Conservation (phyloP, 768 basidiomycete genomes). For the Lepiota venenata region DNA sequence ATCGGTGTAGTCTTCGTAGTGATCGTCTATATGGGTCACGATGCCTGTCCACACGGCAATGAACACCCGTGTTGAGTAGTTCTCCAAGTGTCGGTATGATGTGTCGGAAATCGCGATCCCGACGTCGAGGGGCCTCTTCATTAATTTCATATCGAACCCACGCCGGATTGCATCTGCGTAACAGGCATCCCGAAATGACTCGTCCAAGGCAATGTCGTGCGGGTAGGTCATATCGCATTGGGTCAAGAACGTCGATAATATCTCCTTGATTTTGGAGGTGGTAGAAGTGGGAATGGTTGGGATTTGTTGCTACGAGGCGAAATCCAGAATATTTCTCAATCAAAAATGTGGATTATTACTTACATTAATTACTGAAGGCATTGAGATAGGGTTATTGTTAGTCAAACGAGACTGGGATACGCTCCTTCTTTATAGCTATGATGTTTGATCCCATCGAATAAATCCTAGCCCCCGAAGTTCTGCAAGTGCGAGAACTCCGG, state of each 20-base stretch:
- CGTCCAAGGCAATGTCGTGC: background rate
- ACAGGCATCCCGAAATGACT: background rate
- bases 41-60: background rate
- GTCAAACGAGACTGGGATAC: no score
- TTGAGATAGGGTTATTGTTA: no score
- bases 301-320: no score
- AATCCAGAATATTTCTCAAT: no score
- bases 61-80: background rate
- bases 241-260: background rate
- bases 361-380: no score
- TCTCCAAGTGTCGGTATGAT: background rate
- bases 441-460: no score
- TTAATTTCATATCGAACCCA: background rate
- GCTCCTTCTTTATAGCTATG: no score
- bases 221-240: background rate
- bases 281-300: no score
- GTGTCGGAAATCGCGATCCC: slow-evolving; percentile 1
- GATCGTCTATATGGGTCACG: background rate
- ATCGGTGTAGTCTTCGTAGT: background rate
- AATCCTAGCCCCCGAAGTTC: no score
- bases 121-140: background rate
- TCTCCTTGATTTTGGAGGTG: background rate
- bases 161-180: background rate
- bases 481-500: no score
- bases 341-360: no score